Percentiles rank a stretch among this genome's conserved stretches.
Evolutionary conservation across 202 grass and related monocot genomes (phyloP).

Genomic region (Tripidium arundinaceum): DNA sequence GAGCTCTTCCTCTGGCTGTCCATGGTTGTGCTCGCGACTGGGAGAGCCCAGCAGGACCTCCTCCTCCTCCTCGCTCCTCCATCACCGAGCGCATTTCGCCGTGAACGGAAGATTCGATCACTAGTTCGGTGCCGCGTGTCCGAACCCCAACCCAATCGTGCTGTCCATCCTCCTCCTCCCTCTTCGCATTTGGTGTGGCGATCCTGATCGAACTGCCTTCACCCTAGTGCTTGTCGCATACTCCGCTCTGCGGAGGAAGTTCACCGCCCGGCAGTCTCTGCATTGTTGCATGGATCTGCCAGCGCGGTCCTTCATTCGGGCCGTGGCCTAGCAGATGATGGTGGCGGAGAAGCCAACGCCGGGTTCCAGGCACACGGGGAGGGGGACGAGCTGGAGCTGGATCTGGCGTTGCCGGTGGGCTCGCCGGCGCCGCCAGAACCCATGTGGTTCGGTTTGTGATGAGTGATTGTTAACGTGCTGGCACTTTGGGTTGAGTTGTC

Average conservation of each 20-base stretch:
- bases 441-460: too few species aligned
- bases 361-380: slow-evolving; percentile 39
- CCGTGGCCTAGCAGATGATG: slow-evolving; percentile 53
- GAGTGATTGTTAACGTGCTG: too few species aligned
- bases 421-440: slow-evolving; percentile 27
- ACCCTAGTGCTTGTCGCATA: not conserved
- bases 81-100: too few species aligned
- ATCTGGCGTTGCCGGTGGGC: slow-evolving; percentile 5
- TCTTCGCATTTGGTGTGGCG: too few species aligned
- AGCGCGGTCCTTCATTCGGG: not conserved
- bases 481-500: too few species aligned
- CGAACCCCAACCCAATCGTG: slow-evolving; percentile 11
- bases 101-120: not conserved
- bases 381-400: slow-evolving; percentile 16
- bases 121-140: not conserved
- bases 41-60: too few species aligned
- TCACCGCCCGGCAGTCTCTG: not conserved
- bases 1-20: too few species aligned
- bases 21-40: too few species aligned
- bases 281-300: not conserved
- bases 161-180: too few species aligned
- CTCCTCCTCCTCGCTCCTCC: not conserved
- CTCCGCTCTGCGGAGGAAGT: not conserved
- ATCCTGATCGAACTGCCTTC: not conserved
- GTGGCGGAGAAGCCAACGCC: slow-evolving; percentile 56